A percentile compares a stretch with the other conserved stretches of the same genome.
phyloP scores from a whole-genome alignment of 768 basidiomycete genomes.

The Agaricus subrufescens region DNA sequence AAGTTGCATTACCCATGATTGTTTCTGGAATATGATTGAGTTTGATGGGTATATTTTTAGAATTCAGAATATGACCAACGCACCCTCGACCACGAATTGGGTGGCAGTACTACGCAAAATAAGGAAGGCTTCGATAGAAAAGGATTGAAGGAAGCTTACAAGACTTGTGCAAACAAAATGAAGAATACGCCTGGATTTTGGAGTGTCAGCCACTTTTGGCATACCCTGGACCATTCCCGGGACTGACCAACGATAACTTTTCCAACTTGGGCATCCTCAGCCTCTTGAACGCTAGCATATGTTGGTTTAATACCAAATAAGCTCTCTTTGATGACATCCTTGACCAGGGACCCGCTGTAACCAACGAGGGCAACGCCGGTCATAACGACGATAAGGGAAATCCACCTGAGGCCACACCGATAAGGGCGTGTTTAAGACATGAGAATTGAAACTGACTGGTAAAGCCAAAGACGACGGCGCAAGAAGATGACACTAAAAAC shows the following conservation, averaged over 20 bases:
- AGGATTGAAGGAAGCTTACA: constrained; percentile 48
- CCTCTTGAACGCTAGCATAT: constrained; percentile 36
- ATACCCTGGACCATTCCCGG: constrained; percentile 14
- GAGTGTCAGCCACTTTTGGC: constrained; percentile 12
- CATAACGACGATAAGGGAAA: constrained; percentile 87
- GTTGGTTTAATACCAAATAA: constrained; percentile 25
- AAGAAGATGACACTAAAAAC: constrained; percentile 90
- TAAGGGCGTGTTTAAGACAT: neutral
- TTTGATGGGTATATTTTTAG: constrained; percentile 3
- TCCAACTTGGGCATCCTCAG: constrained; percentile 58
- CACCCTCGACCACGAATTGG: constrained; percentile 87
- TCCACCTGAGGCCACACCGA: constrained; percentile 55
- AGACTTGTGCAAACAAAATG: constrained; percentile 90
- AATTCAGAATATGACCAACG: constrained; percentile 8
- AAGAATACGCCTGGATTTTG: constrained; percentile 71
- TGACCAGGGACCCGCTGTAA: constrained; percentile 83
- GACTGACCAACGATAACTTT: constrained; percentile 68
- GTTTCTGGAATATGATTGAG: constrained; percentile 50
- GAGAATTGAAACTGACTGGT: constrained; percentile 55
- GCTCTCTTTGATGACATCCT: constrained; percentile 58
- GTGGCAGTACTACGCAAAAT: constrained; percentile 63
- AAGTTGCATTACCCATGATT: constrained; percentile 59
- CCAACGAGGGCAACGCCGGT: constrained; percentile 81
- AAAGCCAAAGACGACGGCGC: constrained; percentile 75
- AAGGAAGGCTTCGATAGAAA: constrained; percentile 12